Evolutionary conservation across 2,329 filamentous ascomycete genomes (phyloP).

Genomic region (Drechslerella dactyloides): DNA sequence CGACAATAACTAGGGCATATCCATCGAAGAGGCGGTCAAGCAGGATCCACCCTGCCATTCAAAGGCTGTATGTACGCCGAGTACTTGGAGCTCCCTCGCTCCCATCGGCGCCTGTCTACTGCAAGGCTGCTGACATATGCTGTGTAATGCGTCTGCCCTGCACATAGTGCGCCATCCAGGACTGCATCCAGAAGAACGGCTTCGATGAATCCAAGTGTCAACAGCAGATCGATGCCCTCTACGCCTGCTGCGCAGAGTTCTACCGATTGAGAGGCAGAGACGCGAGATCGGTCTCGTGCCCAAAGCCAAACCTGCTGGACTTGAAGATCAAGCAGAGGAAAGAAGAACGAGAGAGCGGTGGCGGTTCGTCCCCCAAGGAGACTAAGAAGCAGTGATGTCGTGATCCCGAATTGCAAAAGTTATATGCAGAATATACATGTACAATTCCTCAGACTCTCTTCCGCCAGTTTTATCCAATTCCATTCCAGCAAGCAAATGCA

Average conservation of each 20-base stretch:
- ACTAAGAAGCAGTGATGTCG: constrained; percentile 54
- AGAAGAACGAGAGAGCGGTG: constrained; percentile 56
- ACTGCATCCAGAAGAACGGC: constrained; percentile 80
- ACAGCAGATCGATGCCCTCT: constrained; percentile 78
- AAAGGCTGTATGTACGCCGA: constrained; percentile 38
- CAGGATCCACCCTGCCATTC: constrained; percentile 45
- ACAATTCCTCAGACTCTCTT: neutral
- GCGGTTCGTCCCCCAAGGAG: constrained; percentile 34
- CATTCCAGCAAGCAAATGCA: neutral
- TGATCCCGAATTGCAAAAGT: constrained; percentile 25
- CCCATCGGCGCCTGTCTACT: neutral
- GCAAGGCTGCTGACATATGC: neutral
- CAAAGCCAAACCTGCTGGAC: constrained; percentile 77
- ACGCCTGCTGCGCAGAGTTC: constrained; percentile 90
- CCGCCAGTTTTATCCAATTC: neutral
- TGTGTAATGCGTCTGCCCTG: neutral
- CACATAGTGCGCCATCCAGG: constrained; percentile 61
- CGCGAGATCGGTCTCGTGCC: constrained; percentile 81
- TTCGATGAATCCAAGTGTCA: constrained; percentile 87
- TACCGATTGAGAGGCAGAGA: constrained; percentile 79
- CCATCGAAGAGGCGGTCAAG: constrained; percentile 39
- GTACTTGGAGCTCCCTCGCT: too few relatives aligned
- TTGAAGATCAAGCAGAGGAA: constrained; percentile 83
- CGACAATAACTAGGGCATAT: constrained; percentile 20
- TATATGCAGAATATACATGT: neutral